A percentile compares a stretch with the other conserved stretches of the same genome.
Evolutionary conservation across 148 eudicot genomes (phyloP).

Genomic region (Dysphania ambrosioides): DNA sequence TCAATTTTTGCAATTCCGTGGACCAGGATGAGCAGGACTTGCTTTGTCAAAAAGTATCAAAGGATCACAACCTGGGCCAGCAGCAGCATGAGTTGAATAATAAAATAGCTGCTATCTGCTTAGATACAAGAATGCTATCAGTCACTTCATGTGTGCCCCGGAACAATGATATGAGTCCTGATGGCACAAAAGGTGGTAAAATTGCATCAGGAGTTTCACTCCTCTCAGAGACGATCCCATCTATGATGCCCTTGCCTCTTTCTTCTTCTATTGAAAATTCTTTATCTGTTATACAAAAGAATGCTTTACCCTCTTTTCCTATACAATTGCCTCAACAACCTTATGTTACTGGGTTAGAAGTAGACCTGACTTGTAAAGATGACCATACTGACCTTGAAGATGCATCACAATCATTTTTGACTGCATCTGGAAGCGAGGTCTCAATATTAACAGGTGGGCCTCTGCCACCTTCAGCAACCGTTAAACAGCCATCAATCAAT

Average conservation of each 20-base stretch:
- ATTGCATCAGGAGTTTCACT: background rate
- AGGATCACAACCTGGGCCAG: slow-evolving; percentile 17
- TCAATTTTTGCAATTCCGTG: slow-evolving; percentile 18
- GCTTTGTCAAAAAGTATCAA: slow-evolving; percentile 15
- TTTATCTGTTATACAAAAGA: slow-evolving; percentile 3
- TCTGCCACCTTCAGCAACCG: background rate
- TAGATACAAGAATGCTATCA: background rate
- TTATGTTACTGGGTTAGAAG: background rate
- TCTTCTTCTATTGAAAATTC: slow-evolving; percentile 1
- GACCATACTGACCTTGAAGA: background rate
- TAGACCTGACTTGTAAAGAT: background rate
- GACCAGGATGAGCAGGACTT: slow-evolving; percentile 22
- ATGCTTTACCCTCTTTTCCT: slow-evolving; percentile 1
- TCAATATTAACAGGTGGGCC: background rate
- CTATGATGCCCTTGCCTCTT: background rate
- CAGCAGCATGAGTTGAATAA: slow-evolving; percentile 27
- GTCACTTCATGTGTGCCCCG: background rate
- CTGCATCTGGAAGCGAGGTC: background rate
- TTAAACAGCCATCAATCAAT: background rate
- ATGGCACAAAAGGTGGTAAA: background rate
- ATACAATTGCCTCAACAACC: slow-evolving; percentile 1
- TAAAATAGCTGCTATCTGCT: background rate
- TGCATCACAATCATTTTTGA: slow-evolving; percentile 13
- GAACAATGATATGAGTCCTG: background rate
- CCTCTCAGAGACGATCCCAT: background rate